A percentile compares a stretch with the other conserved stretches of the same genome.
Evolutionary conservation across 129 eudicot genomes (phyloP).

Genomic region (Tanacetum coccineum): DNA sequence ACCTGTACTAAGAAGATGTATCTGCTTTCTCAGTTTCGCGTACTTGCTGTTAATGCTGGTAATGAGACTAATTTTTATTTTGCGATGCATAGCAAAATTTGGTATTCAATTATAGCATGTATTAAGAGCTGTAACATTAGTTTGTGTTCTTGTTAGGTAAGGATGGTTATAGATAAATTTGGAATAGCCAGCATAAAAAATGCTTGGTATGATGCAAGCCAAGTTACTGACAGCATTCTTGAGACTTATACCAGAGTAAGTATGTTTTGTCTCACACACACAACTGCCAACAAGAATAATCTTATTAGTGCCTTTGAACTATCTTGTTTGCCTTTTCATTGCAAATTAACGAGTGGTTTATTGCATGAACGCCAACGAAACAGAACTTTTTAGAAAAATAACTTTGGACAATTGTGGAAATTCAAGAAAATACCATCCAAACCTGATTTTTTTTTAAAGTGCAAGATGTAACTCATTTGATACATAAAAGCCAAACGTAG

Average conservation of each 20-base stretch:
- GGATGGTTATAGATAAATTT: conserved; percentile 71
- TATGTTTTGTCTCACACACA: not conserved
- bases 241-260: conserved; percentile 85
- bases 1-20: conserved; percentile 62
- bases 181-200: conserved; percentile 57
- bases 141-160: conserved; percentile 44
- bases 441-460: not conserved
- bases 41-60: conserved; percentile 67
- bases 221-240: conserved; percentile 64
- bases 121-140: not conserved
- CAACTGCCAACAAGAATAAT: not conserved
- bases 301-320: too few species aligned
- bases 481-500: conserved; percentile 1
- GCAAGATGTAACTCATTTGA: conserved; percentile 5
- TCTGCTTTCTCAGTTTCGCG: conserved; percentile 74
- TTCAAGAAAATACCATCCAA: too few species aligned
- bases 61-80: conserved; percentile 26
- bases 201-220: conserved; percentile 84
- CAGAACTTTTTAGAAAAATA: too few species aligned
- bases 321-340: conserved; percentile 8
- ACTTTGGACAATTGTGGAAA: too few species aligned
- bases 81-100: not conserved
- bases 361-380: not conserved
- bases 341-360: not conserved
- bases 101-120: not conserved